Conservation (phyloP, 768 basidiomycete genomes). For the Pleurotus cornucopiae region DNA sequence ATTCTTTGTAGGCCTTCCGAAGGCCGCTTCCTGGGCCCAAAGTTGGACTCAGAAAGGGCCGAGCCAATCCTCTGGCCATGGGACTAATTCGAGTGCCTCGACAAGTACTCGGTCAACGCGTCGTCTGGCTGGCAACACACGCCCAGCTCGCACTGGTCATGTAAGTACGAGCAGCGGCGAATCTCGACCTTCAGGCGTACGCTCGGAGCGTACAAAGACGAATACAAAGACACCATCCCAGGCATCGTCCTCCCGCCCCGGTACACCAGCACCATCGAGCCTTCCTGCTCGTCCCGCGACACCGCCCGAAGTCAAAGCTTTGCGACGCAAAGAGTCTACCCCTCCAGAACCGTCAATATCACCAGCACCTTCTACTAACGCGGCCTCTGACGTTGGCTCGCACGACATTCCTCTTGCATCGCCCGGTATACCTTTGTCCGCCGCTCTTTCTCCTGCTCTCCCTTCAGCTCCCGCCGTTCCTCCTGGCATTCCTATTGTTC, state of each 20-base stretch:
- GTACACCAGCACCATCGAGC: conserved; percentile 41
- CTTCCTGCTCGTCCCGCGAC: conserved; percentile 39
- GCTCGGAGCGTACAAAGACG: conserved; percentile 37
- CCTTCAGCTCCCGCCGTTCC: conserved; percentile 43
- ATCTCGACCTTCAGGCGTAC: conserved; percentile 25
- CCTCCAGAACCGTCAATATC: conserved; percentile 25
- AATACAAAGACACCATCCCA: conserved; percentile 42
- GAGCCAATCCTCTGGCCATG: neutral
- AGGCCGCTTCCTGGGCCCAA: conserved; percentile 61
- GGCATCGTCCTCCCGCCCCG: conserved; percentile 57
- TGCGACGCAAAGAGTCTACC: conserved; percentile 27
- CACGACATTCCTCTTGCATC: conserved; percentile 37
- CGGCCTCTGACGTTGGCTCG: conserved; percentile 48
- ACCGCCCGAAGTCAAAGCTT: conserved; percentile 35
- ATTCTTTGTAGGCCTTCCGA: conserved; percentile 49
- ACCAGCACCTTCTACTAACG: conserved; percentile 45
- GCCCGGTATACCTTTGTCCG: conserved; percentile 27
- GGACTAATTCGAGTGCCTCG: conserved; percentile 14
- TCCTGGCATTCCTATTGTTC: conserved; percentile 40
- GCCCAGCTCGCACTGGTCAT: conserved; percentile 35
- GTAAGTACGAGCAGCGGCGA: conserved; percentile 23
- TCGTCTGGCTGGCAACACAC: conserved; percentile 35
- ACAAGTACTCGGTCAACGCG: conserved; percentile 34
- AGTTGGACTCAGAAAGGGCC: conserved; percentile 14
- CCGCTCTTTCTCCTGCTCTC: conserved; percentile 28